Conservation (phyloP, 2,329 filamentous ascomycete genomes). For the Cercospora canescens region DNA sequence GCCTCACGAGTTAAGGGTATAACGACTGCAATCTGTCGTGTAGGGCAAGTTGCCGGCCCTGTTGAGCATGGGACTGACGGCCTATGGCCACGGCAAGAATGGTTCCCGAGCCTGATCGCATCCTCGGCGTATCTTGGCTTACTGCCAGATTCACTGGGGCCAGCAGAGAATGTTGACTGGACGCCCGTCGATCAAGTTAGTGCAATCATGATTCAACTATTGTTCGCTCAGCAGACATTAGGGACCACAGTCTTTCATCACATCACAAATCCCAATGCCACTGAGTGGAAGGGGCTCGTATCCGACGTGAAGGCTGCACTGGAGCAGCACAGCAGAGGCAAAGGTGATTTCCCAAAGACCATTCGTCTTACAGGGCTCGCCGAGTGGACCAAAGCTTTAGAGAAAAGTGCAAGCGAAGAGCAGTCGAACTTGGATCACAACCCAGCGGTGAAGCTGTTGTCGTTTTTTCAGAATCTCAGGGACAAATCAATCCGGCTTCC, state of each 20-base stretch:
- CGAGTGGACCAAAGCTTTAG: slow-evolving; percentile 3
- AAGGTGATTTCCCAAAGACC: background rate
- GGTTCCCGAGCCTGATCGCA: slow-evolving; percentile 51
- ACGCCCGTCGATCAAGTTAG: slow-evolving; percentile 47
- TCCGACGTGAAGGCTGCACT: background rate
- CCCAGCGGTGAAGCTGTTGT: slow-evolving; percentile 27
- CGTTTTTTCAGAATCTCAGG: slow-evolving; percentile 24
- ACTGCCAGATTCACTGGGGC: slow-evolving; percentile 49
- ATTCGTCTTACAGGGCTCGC: background rate
- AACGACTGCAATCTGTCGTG: slow-evolving; percentile 8
- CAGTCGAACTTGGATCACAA: slow-evolving; percentile 4
- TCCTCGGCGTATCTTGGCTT: slow-evolving; percentile 52
- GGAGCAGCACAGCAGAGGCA: background rate
- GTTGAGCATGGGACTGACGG: slow-evolving; percentile 28
- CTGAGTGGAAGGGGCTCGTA: background rate
- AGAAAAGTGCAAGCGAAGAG: background rate
- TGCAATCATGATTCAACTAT: background rate
- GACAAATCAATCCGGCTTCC: slow-evolving; percentile 14
- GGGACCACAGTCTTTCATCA: background rate
- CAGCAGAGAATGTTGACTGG: slow-evolving; percentile 53
- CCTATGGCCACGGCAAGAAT: slow-evolving; percentile 60
- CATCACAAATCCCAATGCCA: background rate
- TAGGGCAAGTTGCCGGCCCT: slow-evolving; percentile 23
- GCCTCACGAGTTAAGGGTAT: slow-evolving; percentile 25
- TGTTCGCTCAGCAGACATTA: background rate